Evolutionary conservation across 108 stramenopile genomes (phyloP).

Genomic region (Conticribra weissflogii): DNA sequence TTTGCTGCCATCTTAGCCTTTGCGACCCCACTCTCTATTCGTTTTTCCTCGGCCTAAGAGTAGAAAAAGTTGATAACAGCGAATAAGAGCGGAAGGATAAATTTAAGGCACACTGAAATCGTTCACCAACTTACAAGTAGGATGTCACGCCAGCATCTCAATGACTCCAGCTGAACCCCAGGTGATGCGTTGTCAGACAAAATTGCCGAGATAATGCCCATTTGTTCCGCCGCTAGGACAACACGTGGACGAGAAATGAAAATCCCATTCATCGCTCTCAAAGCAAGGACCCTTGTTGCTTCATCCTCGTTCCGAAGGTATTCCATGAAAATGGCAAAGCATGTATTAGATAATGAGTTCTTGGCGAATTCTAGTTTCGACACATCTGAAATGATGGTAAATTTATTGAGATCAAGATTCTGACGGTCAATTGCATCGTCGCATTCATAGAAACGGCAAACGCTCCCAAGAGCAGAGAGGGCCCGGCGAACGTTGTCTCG

Average conservation of each 20-base stretch:
- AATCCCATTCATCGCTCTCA: constrained; percentile 74
- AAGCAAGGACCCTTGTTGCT: constrained; percentile 69
- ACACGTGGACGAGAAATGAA: constrained; percentile 82
- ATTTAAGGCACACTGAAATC: no score
- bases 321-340: constrained; percentile 61
- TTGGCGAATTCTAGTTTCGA: constrained; percentile 23
- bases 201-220: constrained; percentile 61
- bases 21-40: constrained; percentile 82
- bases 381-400: constrained; percentile 20
- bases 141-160: constrained; percentile 83
- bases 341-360: constrained; percentile 48
- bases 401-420: constrained; percentile 36
- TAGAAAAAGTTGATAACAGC: background rate
- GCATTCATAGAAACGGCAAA: constrained; percentile 62
- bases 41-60: constrained; percentile 60
- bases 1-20: constrained; percentile 76
- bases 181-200: constrained; percentile 56
- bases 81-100: background rate
- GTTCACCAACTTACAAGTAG: constrained; percentile 50
- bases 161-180: constrained; percentile 67
- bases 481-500: constrained; percentile 66
- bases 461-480: constrained; percentile 70
- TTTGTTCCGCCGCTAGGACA: constrained; percentile 72
- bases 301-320: constrained; percentile 68
- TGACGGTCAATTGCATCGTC: constrained; percentile 34